Base-by-base conservation (phyloP, 208 protist species). In the Crithidia bombi region DNA sequence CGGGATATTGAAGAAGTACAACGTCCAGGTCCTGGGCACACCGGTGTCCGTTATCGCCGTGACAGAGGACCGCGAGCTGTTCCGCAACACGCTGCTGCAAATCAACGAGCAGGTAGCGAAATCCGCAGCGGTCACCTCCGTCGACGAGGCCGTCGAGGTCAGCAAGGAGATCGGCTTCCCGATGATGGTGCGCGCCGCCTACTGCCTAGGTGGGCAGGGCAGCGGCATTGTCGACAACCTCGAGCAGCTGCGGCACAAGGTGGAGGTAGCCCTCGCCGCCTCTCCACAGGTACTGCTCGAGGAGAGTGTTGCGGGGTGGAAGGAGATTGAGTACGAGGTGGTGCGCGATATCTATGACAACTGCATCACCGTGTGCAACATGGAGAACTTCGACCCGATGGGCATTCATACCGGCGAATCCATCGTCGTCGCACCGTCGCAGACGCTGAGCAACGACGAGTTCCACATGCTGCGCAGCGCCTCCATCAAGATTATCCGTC, bases 291-390 rank as follows among this genome's bases (percentile, higher is more conserved):
- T 99, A 26, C 89, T 99, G 23, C 85, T 99, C 26, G 98, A 99
- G 79, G 85, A 98, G 73, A 98, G 95, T 43, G 86, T 99, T 58
- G 97, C 98, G 51, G 98, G 98, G 36, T 99, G 98, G 98, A 99
- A 99, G 89, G 98, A 99, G 81, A 93, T 99, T 57, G 98, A 99
- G 91, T 99, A 99, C 86, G 98, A 99, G 86, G 97, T 99, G 47
- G 92, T 99, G 33, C 86, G 97, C 65, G 98, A 99, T 75, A 89
- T 90, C 58, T 89, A 98, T 59, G 98, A 99, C 84, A 99, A 99
- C 88, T 99, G 98, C 86, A 99, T 99, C 68, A 99, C 98, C 30
- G 98, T 99, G 58, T 99, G 98, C 89, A 99, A 99, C 85, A 99
- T 99, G 98, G 98, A 99, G 85, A 99, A 99, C 87, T 99, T 99